A percentile compares a stretch with the other conserved stretches of the same genome.
Conservation (phyloP, 257 asterid genomes). For the Solanum tarapatanum region DNA sequence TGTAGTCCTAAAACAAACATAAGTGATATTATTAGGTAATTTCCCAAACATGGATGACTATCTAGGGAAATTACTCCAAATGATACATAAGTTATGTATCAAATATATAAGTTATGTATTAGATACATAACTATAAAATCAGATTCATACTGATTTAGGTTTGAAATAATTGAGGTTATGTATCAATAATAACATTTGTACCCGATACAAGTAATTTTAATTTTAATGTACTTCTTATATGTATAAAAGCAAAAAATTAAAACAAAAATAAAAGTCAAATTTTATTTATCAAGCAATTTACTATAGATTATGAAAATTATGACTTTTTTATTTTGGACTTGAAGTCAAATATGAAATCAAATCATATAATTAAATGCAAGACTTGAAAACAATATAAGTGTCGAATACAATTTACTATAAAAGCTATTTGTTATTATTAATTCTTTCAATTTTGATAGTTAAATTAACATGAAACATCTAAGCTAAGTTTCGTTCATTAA, state of each 20-base stretch:
- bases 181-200: background rate
- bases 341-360: background rate
- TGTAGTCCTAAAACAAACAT: too few species aligned
- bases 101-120: too few species aligned
- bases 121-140: background rate
- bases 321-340: background rate
- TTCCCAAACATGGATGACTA: too few species aligned
- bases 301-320: background rate
- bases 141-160: background rate
- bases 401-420: background rate
- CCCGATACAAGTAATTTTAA: background rate
- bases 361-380: background rate
- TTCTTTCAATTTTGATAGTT: background rate
- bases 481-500: background rate
- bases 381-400: background rate
- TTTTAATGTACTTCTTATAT: background rate
- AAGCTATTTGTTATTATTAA: background rate
- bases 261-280: background rate
- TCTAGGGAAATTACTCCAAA: too few species aligned
- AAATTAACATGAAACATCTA: background rate
- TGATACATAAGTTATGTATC: too few species aligned
- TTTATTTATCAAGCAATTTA: background rate
- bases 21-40: too few species aligned
- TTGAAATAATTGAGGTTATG: background rate
- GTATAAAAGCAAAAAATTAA: background rate